phyloP scores from a whole-genome alignment of 75 land plant species.

The Adiantum capillusveneris region DNA sequence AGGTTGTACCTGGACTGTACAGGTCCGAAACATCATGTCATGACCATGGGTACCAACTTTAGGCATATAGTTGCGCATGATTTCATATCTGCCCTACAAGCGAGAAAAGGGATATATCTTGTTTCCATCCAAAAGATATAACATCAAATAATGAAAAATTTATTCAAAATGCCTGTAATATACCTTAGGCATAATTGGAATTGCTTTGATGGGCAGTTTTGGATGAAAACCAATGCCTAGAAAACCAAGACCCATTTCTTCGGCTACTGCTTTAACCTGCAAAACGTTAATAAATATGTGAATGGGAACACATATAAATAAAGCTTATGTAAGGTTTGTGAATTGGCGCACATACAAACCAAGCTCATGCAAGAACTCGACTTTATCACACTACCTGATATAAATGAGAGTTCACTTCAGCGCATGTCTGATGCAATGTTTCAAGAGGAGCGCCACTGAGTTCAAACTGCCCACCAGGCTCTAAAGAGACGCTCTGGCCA shows the following conservation, averaged over 20 bases:
- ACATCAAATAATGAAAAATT: not conserved
- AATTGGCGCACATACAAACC: not conserved
- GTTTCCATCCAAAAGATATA: not conserved
- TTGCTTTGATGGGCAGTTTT: constrained; percentile 67
- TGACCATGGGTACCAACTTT: constrained; percentile 89
- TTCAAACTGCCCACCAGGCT: constrained; percentile 99
- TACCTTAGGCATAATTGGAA: constrained; percentile 98
- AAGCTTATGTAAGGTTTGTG: not conserved
- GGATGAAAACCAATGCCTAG: constrained; percentile 97
- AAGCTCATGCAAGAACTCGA: not conserved
- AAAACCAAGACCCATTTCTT: constrained; percentile 94
- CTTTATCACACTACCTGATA: constrained; percentile 57
- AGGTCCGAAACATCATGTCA: constrained; percentile 99
- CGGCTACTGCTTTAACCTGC: constrained; percentile 99
- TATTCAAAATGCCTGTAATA: not conserved
- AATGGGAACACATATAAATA: constrained; percentile 1
- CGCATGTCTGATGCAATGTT: constrained; percentile 98
- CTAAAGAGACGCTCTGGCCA: constrained; percentile 95
- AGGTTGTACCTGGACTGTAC: constrained; percentile 84
- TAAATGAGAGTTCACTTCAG: constrained; percentile 97
- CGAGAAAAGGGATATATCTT: not conserved
- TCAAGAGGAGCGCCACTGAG: constrained; percentile 99
- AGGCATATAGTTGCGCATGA: constrained; percentile 98
- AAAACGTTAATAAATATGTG: too few relatives aligned
- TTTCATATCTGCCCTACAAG: constrained; percentile 89